These are phyloP conservation scores for Teratosphaeria zuluensis DNA, from an alignment of 2,329 filamentous ascomycete genomes.

Conservation along the genomic window DNA sequence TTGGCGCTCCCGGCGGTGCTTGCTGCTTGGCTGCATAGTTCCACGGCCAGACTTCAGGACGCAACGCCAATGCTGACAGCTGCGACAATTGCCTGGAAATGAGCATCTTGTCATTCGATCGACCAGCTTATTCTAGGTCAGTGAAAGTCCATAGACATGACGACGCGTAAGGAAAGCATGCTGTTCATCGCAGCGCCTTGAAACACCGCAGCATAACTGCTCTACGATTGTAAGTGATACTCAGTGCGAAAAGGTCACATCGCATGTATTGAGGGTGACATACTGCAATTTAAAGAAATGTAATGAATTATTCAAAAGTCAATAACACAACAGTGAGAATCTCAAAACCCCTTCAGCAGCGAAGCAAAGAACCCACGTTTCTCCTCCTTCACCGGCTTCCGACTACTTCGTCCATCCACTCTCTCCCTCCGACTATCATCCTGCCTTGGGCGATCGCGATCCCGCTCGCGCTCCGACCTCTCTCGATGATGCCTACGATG, in stretches of 20 bases:
- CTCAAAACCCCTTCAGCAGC: background rate
- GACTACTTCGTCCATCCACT: background rate
- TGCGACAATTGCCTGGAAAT: background rate
- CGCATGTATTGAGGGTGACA: background rate
- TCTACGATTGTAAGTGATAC: no score
- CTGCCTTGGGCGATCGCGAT: constrained; percentile 1
- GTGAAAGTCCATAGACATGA: no score
- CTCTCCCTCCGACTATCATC: background rate
- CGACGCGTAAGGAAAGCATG: no score
- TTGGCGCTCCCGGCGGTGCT: background rate
- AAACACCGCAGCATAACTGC: no score
- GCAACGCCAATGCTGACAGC: background rate
- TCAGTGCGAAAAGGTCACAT: no score
- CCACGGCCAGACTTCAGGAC: background rate
- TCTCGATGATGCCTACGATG: constrained; percentile 4
- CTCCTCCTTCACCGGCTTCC: background rate
- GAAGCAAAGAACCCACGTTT: background rate
- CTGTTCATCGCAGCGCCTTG: no score
- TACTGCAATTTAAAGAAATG: background rate
- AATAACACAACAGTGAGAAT: background rate
- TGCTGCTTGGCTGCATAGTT: background rate
- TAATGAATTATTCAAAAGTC: background rate
- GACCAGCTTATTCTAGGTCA: no score
- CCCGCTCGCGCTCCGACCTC: constrained; percentile 2
- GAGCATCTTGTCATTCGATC: no score